phyloP scores from a whole-genome alignment of 1,139 yeast species.

The Protomyces arabidopsidicola region DNA sequence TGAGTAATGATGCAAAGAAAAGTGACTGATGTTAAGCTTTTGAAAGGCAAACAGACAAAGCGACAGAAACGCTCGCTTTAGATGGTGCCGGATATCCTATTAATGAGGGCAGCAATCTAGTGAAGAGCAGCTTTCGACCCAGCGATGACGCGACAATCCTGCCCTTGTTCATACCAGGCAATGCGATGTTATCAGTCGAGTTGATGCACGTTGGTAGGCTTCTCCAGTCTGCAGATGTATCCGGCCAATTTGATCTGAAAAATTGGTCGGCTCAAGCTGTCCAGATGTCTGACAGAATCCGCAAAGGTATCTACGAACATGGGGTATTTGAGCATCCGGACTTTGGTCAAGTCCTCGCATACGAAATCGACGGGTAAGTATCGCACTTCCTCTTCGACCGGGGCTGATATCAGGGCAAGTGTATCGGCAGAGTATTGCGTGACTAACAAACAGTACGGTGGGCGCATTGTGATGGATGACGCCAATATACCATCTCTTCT shows the following conservation, averaged over 20 bases:
- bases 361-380: slow-evolving; percentile 68
- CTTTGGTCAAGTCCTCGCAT: slow-evolving; percentile 76
- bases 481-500: slow-evolving; percentile 82
- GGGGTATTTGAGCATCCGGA: slow-evolving; percentile 64
- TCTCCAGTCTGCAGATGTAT: slow-evolving; percentile 30
- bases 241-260: slow-evolving; percentile 10
- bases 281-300: slow-evolving; percentile 47
- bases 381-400: too few relatives aligned
- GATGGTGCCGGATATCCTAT: slow-evolving; percentile 83
- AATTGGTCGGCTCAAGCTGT: slow-evolving; percentile 35
- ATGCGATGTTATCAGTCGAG: slow-evolving; percentile 70
- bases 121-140: slow-evolving; percentile 85
- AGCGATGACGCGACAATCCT: slow-evolving; percentile 81
- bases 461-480: slow-evolving; percentile 74
- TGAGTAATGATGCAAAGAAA: too few relatives aligned
- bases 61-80: slow-evolving; percentile 74
- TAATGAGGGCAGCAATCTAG: slow-evolving; percentile 60
- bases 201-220: slow-evolving; percentile 38
- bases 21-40: slow-evolving; percentile 51
- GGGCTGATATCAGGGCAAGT: too few relatives aligned
- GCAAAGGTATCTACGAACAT: slow-evolving; percentile 55
- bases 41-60: slow-evolving; percentile 59
- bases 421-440: too few relatives aligned
- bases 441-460: slow-evolving; percentile 48
- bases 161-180: slow-evolving; percentile 81